Conservation (phyloP, 2,329 filamentous ascomycete species). For the Biscogniauxia mediterranea region DNA sequence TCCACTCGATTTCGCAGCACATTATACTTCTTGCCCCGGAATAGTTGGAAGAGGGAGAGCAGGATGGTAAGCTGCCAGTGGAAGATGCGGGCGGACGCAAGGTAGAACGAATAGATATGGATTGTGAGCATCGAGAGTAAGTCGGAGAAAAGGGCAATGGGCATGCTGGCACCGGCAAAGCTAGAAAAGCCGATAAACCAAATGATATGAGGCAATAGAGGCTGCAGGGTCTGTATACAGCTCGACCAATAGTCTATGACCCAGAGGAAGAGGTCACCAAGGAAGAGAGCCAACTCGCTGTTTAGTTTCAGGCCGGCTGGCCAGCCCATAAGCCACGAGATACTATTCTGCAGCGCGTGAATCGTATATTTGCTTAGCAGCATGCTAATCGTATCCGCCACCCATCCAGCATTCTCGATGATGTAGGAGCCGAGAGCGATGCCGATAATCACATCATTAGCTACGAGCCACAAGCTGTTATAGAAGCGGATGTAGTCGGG, state of each 20-base stretch:
- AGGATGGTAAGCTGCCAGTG: slow-evolving; percentile 98
- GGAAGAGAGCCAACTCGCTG: slow-evolving; percentile 85
- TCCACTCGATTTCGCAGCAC: slow-evolving; percentile 96
- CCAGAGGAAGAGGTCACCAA: slow-evolving; percentile 95
- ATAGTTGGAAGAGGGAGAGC: slow-evolving; percentile 96
- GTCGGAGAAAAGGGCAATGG: slow-evolving; percentile 93
- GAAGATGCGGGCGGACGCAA: slow-evolving; percentile 93
- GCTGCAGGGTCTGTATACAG: slow-evolving; percentile 74
- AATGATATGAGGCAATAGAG: slow-evolving; percentile 80
- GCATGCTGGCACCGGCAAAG: slow-evolving; percentile 95
- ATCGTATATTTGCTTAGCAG: slow-evolving; percentile 82
- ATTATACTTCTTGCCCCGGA: slow-evolving; percentile 97
- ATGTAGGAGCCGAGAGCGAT: slow-evolving; percentile 96
- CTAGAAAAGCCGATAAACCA: slow-evolving; percentile 92
- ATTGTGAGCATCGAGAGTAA: slow-evolving; percentile 86
- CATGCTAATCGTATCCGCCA: slow-evolving; percentile 74
- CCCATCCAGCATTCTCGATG: slow-evolving; percentile 86
- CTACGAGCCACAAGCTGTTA: slow-evolving; percentile 97
- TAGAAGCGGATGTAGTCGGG: slow-evolving; percentile 99
- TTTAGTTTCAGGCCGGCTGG: slow-evolving; percentile 95
- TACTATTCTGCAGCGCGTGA: slow-evolving; percentile 81
- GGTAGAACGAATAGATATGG: slow-evolving; percentile 97
- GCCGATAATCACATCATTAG: slow-evolving; percentile 97
- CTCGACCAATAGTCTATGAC: slow-evolving; percentile 98
- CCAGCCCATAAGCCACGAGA: slow-evolving; percentile 94